Conservation (phyloP, 2,329 filamentous ascomycete species). For the Beauveria sp. region DNA sequence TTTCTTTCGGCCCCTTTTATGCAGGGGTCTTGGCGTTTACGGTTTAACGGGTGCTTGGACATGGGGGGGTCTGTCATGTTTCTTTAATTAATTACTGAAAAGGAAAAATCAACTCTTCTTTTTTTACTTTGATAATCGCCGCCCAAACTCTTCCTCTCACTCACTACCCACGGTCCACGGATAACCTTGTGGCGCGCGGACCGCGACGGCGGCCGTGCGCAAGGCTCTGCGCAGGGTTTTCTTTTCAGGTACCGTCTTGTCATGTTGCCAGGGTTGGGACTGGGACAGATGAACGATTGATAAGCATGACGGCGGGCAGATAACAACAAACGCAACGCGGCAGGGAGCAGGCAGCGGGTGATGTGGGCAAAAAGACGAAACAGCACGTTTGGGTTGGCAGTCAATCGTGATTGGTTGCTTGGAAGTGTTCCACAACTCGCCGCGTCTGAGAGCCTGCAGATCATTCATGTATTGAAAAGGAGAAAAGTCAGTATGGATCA, state of each 20-base stretch:
- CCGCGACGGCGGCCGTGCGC: too few relatives aligned
- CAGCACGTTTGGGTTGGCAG: not conserved
- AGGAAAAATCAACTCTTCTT: not conserved
- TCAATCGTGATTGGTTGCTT: not conserved
- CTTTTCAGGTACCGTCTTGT: too few relatives aligned
- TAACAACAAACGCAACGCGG: not conserved
- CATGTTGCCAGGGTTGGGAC: too few relatives aligned
- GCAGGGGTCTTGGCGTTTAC: not conserved
- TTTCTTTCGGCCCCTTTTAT: not conserved
- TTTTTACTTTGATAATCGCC: not conserved
- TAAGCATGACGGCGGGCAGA: not conserved
- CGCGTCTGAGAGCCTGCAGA: not conserved
- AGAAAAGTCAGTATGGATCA: not conserved
- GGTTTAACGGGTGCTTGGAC: not conserved
- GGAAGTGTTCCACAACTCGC: not conserved
- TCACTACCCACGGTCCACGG: too few relatives aligned
- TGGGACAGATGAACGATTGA: not conserved
- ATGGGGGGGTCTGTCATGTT: too few relatives aligned
- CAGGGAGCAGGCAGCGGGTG: not conserved
- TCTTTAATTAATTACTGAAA: not conserved
- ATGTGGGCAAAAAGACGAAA: not conserved
- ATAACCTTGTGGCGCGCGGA: too few relatives aligned
- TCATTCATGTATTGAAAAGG: not conserved
- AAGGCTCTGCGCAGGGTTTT: too few relatives aligned
- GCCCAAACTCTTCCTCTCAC: not conserved